Evolutionary conservation across 192 early-diverging fungal species (phyloP), one percentile per base, ranked within the genome.

Genomic region (Phlyctochytrium planicorne): DNA sequence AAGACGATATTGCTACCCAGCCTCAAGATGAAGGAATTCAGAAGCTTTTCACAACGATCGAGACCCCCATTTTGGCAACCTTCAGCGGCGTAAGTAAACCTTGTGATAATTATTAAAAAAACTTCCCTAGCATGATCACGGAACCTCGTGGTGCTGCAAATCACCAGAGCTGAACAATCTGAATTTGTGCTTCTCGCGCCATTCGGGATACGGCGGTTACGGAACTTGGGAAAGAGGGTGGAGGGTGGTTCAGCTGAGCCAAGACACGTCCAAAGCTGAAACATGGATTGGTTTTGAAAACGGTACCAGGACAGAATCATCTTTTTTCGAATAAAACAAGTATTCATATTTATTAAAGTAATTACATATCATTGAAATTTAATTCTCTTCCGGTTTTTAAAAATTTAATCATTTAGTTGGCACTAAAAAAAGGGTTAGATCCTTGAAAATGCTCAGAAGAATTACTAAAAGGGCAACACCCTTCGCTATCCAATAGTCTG

Each of bases 401-500:
- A n/a, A n/a, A 47, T 20, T 47, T 47, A 47, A 20, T 47, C 40
- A 47, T 47, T 47, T 20, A 47, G 20, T 20, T 47, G 40, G 40
- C 40, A 47, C 40, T 47, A 64, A 37, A 52, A 2, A 2, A 17
- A 50, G 37, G 3, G 34, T 4, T 25, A 3, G 36, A 53, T 50
- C 2, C 24, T 10, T 64, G 25, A 6, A 4, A 2, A 47, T 14
- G 6, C 40, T 20, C 53, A 25, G 30, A 50, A 31, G 31, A 36
- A 29, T 61, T 74, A 75, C 74, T 67, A 85, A 55, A 4, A 85
- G 53, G 12, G 84, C 84, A 2, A 82, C 80, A 40, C 85, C 85
- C 65, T 82, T 83, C 10, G 78, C 68, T 30, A 87, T 87, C 85
- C 85, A 87, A 52, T 84, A 87, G 53, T 86, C 85, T 16, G 74